A percentile compares a stretch with the other conserved stretches of the same genome.
These are phyloP conservation scores for Gnetum montanum DNA, from an alignment of 75 land plant species.

Conservation along the genomic window DNA sequence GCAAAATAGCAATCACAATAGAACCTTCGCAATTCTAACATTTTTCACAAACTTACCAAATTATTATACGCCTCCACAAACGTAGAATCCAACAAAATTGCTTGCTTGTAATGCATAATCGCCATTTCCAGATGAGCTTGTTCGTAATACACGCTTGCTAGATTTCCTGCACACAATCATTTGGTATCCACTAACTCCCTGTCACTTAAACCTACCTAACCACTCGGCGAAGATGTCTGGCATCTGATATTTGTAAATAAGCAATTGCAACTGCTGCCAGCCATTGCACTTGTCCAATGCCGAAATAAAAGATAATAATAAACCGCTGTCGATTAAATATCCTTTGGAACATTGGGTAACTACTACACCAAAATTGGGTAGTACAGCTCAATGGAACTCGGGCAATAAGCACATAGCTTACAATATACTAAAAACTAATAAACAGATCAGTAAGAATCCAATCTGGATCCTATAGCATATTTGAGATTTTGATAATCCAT, in stretches of 20 bases:
- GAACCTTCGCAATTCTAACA: too few relatives aligned
- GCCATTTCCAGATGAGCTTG: constrained; percentile 86
- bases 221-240: constrained; percentile 11
- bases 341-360: constrained; percentile 4
- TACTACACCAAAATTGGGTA: too few relatives aligned
- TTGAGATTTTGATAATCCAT: constrained; percentile 4
- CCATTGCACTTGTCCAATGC: too few relatives aligned
- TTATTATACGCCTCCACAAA: constrained; percentile 96
- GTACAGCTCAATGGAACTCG: too few relatives aligned
- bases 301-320: constrained; percentile 1
- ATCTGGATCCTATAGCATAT: too few relatives aligned
- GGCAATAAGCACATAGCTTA: too few relatives aligned
- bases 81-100: constrained; percentile 60
- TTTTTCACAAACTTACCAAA: constrained; percentile 44
- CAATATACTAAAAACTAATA: too few relatives aligned
- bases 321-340: constrained; percentile 4
- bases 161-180: constrained; percentile 69
- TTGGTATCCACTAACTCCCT: constrained; percentile 23
- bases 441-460: too few relatives aligned
- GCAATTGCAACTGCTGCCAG: constrained; percentile 7
- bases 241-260: constrained; percentile 1
- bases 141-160: constrained; percentile 88
- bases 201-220: constrained; percentile 21
- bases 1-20: too few relatives aligned
- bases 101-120: constrained; percentile 86